Evolutionary conservation across 129 eudicot species (phyloP), one percentile per base, ranked within the genome.

Genomic region (Pseudognaphalium luteoalbum): DNA sequence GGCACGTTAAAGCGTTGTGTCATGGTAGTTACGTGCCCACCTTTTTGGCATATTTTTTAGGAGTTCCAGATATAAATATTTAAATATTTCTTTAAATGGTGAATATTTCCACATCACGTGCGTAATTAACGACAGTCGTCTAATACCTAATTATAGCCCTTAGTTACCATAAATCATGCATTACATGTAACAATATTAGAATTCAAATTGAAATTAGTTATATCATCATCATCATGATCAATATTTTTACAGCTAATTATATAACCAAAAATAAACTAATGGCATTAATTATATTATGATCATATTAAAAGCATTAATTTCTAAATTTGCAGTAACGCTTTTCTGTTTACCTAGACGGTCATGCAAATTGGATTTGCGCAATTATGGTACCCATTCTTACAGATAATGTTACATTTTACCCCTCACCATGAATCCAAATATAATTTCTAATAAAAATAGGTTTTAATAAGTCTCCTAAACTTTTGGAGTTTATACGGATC

Each of bases 401-500:
- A 25, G n/a, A 28, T 6, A 34, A 66, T 39, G 29, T 62, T 7
- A 25, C 74, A 25, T 25, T 47, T 64, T 64, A 34, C 20, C 68
- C 68, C 51, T 59, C n/a, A 12, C 9, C 15, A 50, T 5, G 4
- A 60, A 41, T 3, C 3, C 7, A 6, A 6, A 39, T 39, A 44
- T 3, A 21, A 42, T 29, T 19, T n/a, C 1, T 4, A 4, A 3
- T 0, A 71, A 34, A 51, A 63, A 22, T 54, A 22, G 32, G 29
- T 71, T 62, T 32, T 28, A 47, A 35, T 3, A 20, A 57, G 17
- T 54, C 74, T 80, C 83, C 83, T 56, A 73, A 9, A 66, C 70
- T 73, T 66, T 73, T 41, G 79, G 83, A 80, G 75, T 73, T 54
- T 69, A 73, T 66, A 66, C 79, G 79, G 80, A 74, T 74, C 80